Conservation (phyloP, 2,329 filamentous ascomycete genomes). For the Ophiostoma quercus region DNA sequence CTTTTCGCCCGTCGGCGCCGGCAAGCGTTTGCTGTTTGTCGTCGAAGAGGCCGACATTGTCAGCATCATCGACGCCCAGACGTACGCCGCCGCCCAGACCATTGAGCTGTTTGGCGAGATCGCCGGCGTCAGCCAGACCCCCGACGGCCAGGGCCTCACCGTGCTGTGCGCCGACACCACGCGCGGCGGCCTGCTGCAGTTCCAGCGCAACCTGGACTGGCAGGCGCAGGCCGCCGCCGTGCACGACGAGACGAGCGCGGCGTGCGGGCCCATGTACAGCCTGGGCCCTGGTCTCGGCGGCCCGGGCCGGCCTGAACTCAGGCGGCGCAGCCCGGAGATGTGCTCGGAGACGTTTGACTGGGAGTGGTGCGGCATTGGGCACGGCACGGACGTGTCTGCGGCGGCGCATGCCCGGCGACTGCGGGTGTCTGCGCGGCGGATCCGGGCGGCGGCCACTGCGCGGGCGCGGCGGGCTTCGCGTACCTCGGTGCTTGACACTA, state of each 20-base stretch:
- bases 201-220: constrained; percentile 44
- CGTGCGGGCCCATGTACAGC: no score
- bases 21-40: constrained; percentile 60
- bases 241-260: neutral
- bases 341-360: constrained; percentile 20
- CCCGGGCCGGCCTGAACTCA: neutral
- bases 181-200: constrained; percentile 62
- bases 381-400: neutral
- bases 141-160: constrained; percentile 57
- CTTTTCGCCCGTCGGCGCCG: constrained; percentile 67
- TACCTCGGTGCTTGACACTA: neutral
- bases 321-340: neutral
- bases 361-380: constrained; percentile 13
- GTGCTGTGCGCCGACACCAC: constrained; percentile 61
- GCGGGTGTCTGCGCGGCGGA: neutral
- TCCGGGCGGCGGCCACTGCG: neutral
- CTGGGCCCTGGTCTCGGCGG: neutral
- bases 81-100: constrained; percentile 60
- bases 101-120: constrained; percentile 72
- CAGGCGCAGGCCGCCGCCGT: neutral
- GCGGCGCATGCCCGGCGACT: constrained; percentile 5
- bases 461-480: neutral
- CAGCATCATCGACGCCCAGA: constrained; percentile 63
- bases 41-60: constrained; percentile 73
- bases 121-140: constrained; percentile 60